phyloP scores from a whole-genome alignment of 2,329 filamentous ascomycete genomes.

The Venturia effusa region DNA sequence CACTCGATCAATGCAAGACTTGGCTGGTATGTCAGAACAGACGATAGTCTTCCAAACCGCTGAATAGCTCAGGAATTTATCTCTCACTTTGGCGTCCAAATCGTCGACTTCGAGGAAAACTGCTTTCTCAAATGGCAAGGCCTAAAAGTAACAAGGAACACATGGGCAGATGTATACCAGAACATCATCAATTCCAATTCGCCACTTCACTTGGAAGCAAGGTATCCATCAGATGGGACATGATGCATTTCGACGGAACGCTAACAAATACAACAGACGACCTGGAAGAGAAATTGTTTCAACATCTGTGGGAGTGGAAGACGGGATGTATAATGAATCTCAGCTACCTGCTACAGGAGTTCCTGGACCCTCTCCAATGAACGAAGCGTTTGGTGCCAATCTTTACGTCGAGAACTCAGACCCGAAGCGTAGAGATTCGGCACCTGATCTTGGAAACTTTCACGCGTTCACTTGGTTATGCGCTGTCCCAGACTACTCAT shows the following conservation, averaged over 20 bases:
- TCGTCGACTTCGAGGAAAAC: background rate
- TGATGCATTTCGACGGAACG: too few relatives aligned
- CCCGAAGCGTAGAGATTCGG: background rate
- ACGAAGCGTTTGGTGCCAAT: background rate
- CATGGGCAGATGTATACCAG: background rate
- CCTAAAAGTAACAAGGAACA: background rate
- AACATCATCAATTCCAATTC: background rate
- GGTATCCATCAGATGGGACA: background rate
- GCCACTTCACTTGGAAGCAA: background rate
- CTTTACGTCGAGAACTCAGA: background rate
- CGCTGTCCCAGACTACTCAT: background rate
- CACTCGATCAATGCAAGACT: background rate
- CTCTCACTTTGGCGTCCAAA: background rate
- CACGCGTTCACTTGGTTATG: slow-evolving; percentile 4
- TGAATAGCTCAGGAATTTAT: background rate
- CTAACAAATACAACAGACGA: background rate
- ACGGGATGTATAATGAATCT: background rate
- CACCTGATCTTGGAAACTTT: background rate
- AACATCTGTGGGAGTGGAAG: background rate
- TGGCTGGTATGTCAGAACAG: background rate
- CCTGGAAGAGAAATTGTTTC: background rate
- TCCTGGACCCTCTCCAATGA: background rate
- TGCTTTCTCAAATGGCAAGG: background rate
- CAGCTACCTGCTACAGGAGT: background rate
- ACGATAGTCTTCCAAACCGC: too few relatives aligned